phyloP scores from a whole-genome alignment of 371 early-diverging fungal species.

The Gilbertella persicaria region DNA sequence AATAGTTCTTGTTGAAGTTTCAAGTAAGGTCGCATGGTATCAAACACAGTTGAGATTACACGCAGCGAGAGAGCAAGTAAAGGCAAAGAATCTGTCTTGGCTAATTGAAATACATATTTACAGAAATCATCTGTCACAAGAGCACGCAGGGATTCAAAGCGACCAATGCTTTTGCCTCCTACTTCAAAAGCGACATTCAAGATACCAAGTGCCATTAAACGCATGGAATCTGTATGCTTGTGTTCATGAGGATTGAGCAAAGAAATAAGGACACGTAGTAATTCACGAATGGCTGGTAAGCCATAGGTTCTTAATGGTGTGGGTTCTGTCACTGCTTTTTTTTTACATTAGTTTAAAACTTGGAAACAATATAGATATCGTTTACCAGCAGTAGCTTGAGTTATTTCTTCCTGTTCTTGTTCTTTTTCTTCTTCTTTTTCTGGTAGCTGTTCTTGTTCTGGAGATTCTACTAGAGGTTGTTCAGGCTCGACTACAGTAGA shows the following conservation, averaged over 20 bases:
- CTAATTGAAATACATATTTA: constrained; percentile 81
- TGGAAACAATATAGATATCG: not conserved
- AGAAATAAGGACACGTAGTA: constrained; percentile 87
- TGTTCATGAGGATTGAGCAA: constrained; percentile 89
- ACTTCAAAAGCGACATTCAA: constrained; percentile 82
- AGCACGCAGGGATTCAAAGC: constrained; percentile 65
- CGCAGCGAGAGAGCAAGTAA: constrained; percentile 66
- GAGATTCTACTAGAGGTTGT: not conserved
- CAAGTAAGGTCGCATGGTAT: constrained; percentile 67
- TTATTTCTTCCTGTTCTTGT: not conserved
- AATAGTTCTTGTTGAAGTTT: constrained; percentile 81
- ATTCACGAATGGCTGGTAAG: constrained; percentile 85
- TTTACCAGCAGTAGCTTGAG: constrained; percentile 3
- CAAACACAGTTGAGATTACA: constrained; percentile 73
- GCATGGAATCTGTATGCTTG: constrained; percentile 92
- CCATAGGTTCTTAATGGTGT: constrained; percentile 63
- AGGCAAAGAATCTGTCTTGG: constrained; percentile 61
- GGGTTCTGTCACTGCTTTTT: constrained; percentile 4
- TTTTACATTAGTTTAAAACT: no score
- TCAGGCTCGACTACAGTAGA: not conserved
- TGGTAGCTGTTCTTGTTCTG: constrained; percentile 3
- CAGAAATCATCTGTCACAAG: constrained; percentile 86
- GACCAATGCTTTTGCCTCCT: constrained; percentile 78
- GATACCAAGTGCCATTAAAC: constrained; percentile 83
- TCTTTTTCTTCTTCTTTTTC: constrained; percentile 14